Percentiles rank a stretch among this genome's conserved stretches.
These are phyloP conservation scores for Coemansia sp. DNA, from an alignment of 192 early-diverging fungal genomes.

Conservation along the genomic window DNA sequence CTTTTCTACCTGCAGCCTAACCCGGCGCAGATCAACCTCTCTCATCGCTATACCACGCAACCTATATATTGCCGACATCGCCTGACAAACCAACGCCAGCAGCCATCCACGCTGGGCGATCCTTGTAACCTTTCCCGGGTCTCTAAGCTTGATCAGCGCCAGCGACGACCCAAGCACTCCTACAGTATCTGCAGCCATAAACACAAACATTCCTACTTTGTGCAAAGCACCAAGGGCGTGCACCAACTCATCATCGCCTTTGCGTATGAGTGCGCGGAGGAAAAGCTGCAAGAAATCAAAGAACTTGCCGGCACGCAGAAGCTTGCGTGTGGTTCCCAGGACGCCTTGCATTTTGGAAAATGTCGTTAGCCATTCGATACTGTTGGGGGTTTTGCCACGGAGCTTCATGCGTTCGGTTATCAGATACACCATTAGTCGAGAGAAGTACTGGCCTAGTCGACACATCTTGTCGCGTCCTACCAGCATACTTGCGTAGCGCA, in stretches of 20 bases:
- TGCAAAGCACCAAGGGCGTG: conserved; percentile 25
- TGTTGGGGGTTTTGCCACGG: conserved; percentile 15
- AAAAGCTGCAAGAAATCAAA: conserved; percentile 37
- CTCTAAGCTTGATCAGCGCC: conserved; percentile 23
- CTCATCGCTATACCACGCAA: conserved; percentile 26
- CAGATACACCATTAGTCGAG: conserved; percentile 70
- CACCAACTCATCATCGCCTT: conserved; percentile 36
- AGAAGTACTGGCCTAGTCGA: conserved; percentile 84
- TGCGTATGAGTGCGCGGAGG: conserved; percentile 10
- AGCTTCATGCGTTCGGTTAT: conserved; percentile 17
- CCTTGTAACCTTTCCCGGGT: conserved; percentile 26
- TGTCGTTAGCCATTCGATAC: conserved; percentile 26
- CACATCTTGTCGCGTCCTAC: conserved; percentile 77
- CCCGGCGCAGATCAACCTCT: conserved; percentile 34
- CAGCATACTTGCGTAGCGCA: conserved; percentile 63
- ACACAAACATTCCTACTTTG: conserved; percentile 49
- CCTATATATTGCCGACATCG: conserved; percentile 32
- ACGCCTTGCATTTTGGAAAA: conserved; percentile 26
- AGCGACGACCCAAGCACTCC: conserved; percentile 31
- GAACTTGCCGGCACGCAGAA: conserved; percentile 52
- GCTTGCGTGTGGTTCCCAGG: conserved; percentile 37
- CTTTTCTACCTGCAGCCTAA: conserved; percentile 32
- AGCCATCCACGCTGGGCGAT: conserved; percentile 43
- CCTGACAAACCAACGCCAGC: conserved; percentile 38
- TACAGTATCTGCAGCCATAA: conserved; percentile 46